Evolutionary conservation across 345 rosid genomes (phyloP).

Genomic region (Adansonia digitata): DNA sequence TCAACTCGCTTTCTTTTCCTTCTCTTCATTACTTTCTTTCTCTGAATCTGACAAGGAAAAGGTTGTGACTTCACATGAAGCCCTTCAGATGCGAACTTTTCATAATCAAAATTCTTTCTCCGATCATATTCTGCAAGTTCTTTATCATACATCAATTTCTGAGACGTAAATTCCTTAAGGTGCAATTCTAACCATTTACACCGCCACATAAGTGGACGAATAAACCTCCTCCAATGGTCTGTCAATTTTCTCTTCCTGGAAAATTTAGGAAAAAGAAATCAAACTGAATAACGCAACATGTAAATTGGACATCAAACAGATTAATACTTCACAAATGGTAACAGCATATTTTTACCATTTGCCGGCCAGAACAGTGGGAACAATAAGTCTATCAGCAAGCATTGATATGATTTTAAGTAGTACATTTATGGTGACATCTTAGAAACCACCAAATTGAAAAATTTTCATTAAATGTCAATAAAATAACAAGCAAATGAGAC

Average conservation of each 20-base stretch:
- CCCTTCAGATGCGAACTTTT: conserved; percentile 33
- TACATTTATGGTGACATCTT: background rate
- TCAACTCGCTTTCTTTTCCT: conserved; percentile 62
- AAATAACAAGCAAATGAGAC: background rate
- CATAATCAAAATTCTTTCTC: conserved; percentile 38
- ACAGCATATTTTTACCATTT: background rate
- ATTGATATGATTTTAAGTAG: background rate
- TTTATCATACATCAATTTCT: conserved; percentile 48
- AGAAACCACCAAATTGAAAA: background rate
- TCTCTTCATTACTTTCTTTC: conserved; percentile 50
- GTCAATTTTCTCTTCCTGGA: conserved; percentile 70
- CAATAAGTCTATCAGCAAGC: background rate
- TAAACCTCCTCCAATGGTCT: conserved; percentile 74
- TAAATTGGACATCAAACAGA: background rate
- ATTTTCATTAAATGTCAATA: background rate
- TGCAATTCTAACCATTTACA: conserved; percentile 71
- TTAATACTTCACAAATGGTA: background rate
- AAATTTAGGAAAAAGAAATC: background rate
- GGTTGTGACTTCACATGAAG: conserved; percentile 40
- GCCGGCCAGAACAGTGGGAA: background rate
- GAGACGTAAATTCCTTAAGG: conserved; percentile 47
- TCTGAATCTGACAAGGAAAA: conserved; percentile 37
- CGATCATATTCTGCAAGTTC: conserved; percentile 46
- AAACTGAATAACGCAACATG: background rate
- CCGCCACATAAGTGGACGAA: conserved; percentile 77